These are phyloP conservation scores for Sordariomycetes sp. DNA, from an alignment of 2,329 filamentous ascomycete genomes.

Conservation along the genomic window DNA sequence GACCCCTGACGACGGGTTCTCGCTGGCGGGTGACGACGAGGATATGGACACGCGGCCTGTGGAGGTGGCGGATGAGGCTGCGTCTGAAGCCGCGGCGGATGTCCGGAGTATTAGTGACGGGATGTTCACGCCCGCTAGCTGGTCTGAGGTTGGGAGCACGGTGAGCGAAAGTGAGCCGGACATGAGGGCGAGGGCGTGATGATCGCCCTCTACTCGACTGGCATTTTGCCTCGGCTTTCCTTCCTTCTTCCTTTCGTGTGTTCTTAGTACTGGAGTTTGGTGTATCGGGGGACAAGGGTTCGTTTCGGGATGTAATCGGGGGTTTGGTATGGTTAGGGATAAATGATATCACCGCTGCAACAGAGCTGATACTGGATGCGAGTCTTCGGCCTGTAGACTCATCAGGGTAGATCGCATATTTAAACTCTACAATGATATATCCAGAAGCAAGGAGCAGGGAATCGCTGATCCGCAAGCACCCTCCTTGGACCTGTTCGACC, in stretches of 20 bases:
- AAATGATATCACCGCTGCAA: neutral
- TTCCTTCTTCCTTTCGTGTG: neutral
- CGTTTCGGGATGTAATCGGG: neutral
- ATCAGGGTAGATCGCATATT: neutral
- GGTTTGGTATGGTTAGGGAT: neutral
- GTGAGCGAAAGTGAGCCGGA: constrained; percentile 41
- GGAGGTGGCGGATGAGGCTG: neutral
- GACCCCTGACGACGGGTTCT: neutral
- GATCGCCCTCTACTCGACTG: neutral
- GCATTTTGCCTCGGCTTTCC: constrained; percentile 6
- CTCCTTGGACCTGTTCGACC: too few relatives aligned
- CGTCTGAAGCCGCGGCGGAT: neutral
- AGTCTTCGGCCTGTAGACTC: neutral
- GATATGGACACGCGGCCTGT: neutral
- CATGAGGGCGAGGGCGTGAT: neutral
- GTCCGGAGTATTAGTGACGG: constrained; percentile 18
- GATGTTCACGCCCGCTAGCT: constrained; percentile 49
- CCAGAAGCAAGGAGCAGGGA: neutral
- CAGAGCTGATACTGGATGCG: neutral
- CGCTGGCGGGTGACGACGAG: neutral
- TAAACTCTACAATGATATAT: neutral
- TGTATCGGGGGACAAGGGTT: neutral
- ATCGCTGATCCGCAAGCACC: neutral
- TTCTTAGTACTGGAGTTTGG: neutral
- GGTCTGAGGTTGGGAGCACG: constrained; percentile 55